phyloP scores from a whole-genome alignment of 129 eudicot genomes.

The Chrysanthemum seticuspe region DNA sequence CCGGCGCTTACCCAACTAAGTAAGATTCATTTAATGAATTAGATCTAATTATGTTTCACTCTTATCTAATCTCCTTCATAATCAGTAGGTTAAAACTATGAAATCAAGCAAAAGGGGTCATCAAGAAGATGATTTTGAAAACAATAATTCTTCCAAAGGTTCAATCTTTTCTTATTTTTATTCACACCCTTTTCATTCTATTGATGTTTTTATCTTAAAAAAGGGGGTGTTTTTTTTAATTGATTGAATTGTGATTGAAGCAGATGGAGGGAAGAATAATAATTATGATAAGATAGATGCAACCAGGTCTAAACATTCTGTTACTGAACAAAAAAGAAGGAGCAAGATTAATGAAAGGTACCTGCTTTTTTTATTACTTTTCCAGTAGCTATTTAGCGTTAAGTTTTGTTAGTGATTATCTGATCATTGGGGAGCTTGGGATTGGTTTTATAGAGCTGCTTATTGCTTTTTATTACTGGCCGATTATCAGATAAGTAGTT shows the following conservation, averaged over 20 bases:
- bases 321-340: conserved; percentile 91
- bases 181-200: not conserved
- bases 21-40: not conserved
- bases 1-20: conserved; percentile 29
- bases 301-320: conserved; percentile 92
- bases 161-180: not conserved
- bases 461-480: not conserved
- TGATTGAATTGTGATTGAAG: conserved; percentile 19
- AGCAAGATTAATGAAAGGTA: conserved; percentile 98
- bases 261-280: conserved; percentile 70
- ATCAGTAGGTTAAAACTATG: conserved; percentile 28
- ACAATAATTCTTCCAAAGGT: conserved; percentile 57
- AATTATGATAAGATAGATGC: conserved; percentile 63
- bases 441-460: not conserved
- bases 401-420: too few species aligned
- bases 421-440: not conserved
- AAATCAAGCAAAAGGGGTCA: conserved; percentile 60
- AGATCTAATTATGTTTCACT: not conserved
- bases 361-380: not conserved
- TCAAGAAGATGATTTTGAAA: conserved; percentile 33
- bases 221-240: not conserved
- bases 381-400: too few species aligned
- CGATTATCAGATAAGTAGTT: not conserved
- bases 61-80: not conserved
- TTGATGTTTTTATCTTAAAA: not conserved